Percentiles rank a stretch among this genome's conserved stretches.
Evolutionary conservation across 2,329 filamentous ascomycete species (phyloP).

Genomic region (Aspergillus sp.): DNA sequence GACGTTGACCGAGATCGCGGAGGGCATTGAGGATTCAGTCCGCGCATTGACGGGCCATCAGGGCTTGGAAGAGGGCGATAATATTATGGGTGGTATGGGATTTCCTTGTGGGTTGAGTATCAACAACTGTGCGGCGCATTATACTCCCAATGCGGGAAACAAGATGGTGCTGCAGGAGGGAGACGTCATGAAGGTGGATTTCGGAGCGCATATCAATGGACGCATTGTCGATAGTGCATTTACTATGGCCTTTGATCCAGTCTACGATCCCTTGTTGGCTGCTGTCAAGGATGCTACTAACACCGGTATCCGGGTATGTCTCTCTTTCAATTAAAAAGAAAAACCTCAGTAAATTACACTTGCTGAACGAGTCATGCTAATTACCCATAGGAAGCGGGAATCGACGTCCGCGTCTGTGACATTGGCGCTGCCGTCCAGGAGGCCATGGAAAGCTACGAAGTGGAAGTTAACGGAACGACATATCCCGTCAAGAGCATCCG

Average conservation of each 20-base stretch:
- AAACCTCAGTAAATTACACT: too few species aligned
- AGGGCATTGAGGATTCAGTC: conserved; percentile 79
- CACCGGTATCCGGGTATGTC: conserved; percentile 58
- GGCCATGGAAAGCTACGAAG: conserved; percentile 86
- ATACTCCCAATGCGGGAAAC: conserved; percentile 79
- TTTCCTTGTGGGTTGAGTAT: conserved; percentile 79
- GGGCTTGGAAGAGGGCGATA: conserved; percentile 70
- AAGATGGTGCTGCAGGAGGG: conserved; percentile 59
- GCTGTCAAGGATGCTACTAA: conserved; percentile 63
- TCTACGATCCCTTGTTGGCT: conserved; percentile 59
- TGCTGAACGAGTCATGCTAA: conserved; percentile 2
- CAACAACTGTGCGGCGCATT: conserved; percentile 80
- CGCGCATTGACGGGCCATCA: conserved; percentile 67
- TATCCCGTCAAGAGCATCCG: conserved; percentile 77
- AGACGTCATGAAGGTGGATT: conserved; percentile 67
- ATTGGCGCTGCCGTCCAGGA: conserved; percentile 80
- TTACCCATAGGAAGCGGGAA: conserved; percentile 65
- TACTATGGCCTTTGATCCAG: conserved; percentile 59
- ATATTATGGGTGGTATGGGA: conserved; percentile 69
- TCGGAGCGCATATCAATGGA: conserved; percentile 63
- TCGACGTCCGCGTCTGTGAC: conserved; percentile 81
- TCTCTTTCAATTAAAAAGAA: background rate
- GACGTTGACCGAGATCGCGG: conserved; percentile 70
- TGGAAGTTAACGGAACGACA: conserved; percentile 70
- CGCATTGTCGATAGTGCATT: conserved; percentile 65